A percentile compares a stretch with the other conserved stretches of the same genome.
These are phyloP conservation scores for Powellomyces hirtus DNA, from an alignment of 192 early-diverging fungal genomes.

Conservation along the genomic window DNA sequence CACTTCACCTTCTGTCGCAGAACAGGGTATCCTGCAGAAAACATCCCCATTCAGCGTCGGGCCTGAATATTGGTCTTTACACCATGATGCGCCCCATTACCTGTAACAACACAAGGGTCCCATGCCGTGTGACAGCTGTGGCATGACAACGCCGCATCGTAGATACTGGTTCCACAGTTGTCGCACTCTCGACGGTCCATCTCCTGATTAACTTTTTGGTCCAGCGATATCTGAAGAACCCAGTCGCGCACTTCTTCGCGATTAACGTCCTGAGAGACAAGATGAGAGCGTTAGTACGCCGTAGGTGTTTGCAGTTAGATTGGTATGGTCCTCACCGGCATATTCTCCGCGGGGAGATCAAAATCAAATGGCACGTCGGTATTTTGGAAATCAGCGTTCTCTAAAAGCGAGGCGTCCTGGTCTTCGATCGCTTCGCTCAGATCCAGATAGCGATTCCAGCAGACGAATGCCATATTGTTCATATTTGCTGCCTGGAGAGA, in stretches of 20 bases:
- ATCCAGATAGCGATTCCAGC: conserved; percentile 63
- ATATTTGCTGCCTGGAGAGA: conserved; percentile 54
- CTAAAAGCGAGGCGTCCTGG: conserved; percentile 47
- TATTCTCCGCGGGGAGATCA: conserved; percentile 46
- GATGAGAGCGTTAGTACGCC: not conserved
- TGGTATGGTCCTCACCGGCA: conserved; percentile 28
- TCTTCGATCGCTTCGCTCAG: conserved; percentile 64
- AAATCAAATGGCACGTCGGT: conserved; percentile 63
- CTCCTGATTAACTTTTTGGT: conserved; percentile 59
- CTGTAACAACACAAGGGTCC: conserved; percentile 62
- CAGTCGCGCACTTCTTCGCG: conserved; percentile 64
- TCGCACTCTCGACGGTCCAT: conserved; percentile 58
- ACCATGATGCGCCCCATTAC: conserved; percentile 22
- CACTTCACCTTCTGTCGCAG: conserved; percentile 51
- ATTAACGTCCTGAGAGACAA: conserved; percentile 37
- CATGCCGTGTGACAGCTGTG: conserved; percentile 40
- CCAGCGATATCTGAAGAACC: conserved; percentile 63
- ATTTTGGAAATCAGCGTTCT: conserved; percentile 57
- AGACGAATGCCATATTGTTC: conserved; percentile 62
- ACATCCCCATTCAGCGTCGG: not conserved
- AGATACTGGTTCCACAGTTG: conserved; percentile 51
- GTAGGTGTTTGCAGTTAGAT: not conserved
- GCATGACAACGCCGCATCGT: conserved; percentile 52
- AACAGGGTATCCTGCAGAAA: conserved; percentile 53
- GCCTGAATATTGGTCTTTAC: not conserved